Conservation (phyloP, 73 alveolate genomes). For the Paraurostyla sp. region DNA sequence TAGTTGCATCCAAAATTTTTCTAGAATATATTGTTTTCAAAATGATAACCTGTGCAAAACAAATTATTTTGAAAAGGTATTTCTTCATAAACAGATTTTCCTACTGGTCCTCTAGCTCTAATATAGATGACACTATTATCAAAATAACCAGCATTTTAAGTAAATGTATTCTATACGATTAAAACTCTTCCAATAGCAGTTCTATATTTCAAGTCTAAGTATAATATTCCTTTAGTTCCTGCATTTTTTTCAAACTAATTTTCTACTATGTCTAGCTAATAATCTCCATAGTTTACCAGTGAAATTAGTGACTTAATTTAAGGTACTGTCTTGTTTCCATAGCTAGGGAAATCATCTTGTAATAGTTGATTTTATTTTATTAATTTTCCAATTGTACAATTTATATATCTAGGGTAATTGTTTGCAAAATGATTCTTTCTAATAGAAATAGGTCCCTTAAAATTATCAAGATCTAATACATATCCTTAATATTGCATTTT, state of each 20-base stretch:
- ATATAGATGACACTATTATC: constrained; percentile 16
- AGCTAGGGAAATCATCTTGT: constrained; percentile 6
- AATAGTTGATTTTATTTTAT: too few species aligned
- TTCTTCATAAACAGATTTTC: not conserved
- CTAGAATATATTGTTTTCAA: not conserved
- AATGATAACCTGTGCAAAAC: constrained; percentile 20
- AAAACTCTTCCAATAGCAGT: not conserved
- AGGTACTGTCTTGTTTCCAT: not conserved
- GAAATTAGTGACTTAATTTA: not conserved
- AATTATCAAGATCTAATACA: not conserved
- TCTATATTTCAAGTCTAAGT: not conserved
- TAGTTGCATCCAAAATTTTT: constrained; percentile 12
- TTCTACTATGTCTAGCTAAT: not conserved
- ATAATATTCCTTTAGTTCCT: not conserved
- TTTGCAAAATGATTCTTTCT: not conserved
- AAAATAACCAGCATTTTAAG: not conserved
- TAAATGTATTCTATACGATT: not conserved
- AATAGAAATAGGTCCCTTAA: not conserved
- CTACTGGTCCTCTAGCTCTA: not conserved
- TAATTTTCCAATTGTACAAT: not conserved
- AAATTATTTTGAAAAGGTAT: not conserved
- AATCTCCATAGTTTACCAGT: not conserved
- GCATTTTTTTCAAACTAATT: not conserved
- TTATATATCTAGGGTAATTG: not conserved
- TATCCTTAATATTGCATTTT: constrained; percentile 3